Evolutionary conservation across 108 stramenopile genomes (phyloP), one percentile per base, ranked within the genome.

Genomic region (Cyclotella atomus): DNA sequence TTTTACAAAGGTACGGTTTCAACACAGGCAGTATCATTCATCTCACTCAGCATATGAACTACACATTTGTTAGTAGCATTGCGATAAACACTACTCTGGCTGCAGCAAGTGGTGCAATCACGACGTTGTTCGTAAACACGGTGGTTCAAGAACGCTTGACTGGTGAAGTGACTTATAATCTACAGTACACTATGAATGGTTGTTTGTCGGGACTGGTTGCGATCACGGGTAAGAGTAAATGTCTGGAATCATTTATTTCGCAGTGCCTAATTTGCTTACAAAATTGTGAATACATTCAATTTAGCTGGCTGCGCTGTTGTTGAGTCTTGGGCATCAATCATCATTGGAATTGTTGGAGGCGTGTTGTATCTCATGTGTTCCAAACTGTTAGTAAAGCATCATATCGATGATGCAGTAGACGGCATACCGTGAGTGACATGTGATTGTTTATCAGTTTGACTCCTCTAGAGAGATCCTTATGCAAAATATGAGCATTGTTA

Each of bases 331-430:
- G 87, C 85, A 5, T 92, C 98, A 2, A 43, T 97, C 32, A 47
- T 96, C 21, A 93, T 91, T 59, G 98, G 98, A 8, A 32, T 82
- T 35, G 54, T 95, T 29, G 89, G 86, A 52, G 96, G 94, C 1
- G 67, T 72, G 62, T 49, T 97, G 8, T 98, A 96, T 83, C 57
- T 90, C 44, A 67, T 59, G 21, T 73, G 68, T 10, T 85, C 84
- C 45, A 41, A 68, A 21, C 73, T 86, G 3, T 77, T 98, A n/a
- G 75, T 95, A 9, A 68, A 68, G 49, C 49, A 71, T 10, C 54
- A 83, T 17, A 82, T 98, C 46, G 97, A 98, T 72, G 97, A 98
- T 73, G 95, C 96, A 38, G 96, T 98, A 2, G 92, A 97, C 73
- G 97, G 95, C 32, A 89, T 94, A 56, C 94, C 97, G n/a, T n/a